These are phyloP conservation scores for Solanum clarkiae DNA, from an alignment of 257 asterid genomes.

Conservation along the genomic window DNA sequence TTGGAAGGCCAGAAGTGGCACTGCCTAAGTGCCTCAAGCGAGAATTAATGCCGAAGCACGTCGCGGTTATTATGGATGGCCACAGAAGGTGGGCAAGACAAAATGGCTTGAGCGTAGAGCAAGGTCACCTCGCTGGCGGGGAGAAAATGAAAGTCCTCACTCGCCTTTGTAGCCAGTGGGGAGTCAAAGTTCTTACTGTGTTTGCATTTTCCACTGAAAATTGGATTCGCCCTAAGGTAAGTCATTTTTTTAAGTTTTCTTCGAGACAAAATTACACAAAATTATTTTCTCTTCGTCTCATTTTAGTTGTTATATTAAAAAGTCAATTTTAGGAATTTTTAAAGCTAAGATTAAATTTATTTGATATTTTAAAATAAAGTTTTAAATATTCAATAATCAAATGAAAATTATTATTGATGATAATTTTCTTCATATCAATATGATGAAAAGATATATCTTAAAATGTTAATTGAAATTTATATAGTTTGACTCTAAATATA, in stretches of 20 bases:
- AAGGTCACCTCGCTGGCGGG: neutral
- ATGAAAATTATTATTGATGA: too few relatives aligned
- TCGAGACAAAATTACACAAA: neutral
- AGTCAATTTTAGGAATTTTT: too few relatives aligned
- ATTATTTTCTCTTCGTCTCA: neutral
- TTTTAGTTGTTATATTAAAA: too few relatives aligned
- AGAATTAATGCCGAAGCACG: slow-evolving; percentile 12
- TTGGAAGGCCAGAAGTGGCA: neutral
- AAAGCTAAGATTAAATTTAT: too few relatives aligned
- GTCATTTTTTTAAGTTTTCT: neutral
- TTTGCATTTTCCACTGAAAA: slow-evolving; percentile 16
- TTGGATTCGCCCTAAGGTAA: neutral
- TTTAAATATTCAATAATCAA: too few relatives aligned
- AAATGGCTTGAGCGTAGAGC: neutral
- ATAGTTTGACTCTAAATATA: too few relatives aligned
- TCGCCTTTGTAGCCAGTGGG: neutral
- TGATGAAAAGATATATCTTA: too few relatives aligned
- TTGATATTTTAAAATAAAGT: too few relatives aligned
- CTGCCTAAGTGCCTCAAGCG: neutral
- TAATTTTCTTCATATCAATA: too few relatives aligned
- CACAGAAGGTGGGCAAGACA: slow-evolving; percentile 15
- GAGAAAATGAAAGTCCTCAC: neutral
- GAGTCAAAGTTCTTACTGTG: slow-evolving; percentile 5
- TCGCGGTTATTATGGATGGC: slow-evolving; percentile 16
- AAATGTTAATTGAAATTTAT: too few relatives aligned